These are phyloP conservation scores for Fonsecaea monophora DNA, from an alignment of 2,329 filamentous ascomycete genomes.

Conservation along the genomic window DNA sequence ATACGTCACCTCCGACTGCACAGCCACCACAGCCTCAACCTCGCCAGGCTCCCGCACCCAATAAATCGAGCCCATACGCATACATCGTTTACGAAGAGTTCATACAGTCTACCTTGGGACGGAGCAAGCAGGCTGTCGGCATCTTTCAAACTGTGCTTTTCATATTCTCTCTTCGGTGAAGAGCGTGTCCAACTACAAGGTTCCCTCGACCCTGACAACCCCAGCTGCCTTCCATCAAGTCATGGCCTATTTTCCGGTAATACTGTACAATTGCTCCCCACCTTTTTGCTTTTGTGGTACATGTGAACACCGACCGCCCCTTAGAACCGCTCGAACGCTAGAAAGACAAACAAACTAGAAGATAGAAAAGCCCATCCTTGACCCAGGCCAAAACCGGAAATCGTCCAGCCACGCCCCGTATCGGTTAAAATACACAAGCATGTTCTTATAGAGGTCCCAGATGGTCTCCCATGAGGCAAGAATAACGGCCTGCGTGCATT, in stretches of 20 bases:
- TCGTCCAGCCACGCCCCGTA: not conserved
- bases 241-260: not conserved
- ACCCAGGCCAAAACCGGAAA: not conserved
- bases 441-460: not conserved
- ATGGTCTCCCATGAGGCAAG: not conserved
- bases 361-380: not conserved
- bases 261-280: conserved; percentile 19
- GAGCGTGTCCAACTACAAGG: conserved; percentile 21
- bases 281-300: conserved; percentile 18
- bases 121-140: not conserved
- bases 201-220: conserved; percentile 8
- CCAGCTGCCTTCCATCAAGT: conserved; percentile 1
- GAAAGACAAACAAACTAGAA: conserved; percentile 10
- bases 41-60: not conserved
- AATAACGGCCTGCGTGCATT: not conserved
- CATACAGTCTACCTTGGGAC: not conserved
- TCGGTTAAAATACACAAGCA: not conserved
- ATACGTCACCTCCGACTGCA: not conserved
- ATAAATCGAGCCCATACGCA: not conserved
- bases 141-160: conserved; percentile 6
- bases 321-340: conserved; percentile 28
- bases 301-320: conserved; percentile 16
- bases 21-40: not conserved
- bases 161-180: conserved; percentile 7
- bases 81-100: not conserved